Base-by-base conservation (phyloP, 768 basidiomycete species). In the Exsudoporus frostii region DNA sequence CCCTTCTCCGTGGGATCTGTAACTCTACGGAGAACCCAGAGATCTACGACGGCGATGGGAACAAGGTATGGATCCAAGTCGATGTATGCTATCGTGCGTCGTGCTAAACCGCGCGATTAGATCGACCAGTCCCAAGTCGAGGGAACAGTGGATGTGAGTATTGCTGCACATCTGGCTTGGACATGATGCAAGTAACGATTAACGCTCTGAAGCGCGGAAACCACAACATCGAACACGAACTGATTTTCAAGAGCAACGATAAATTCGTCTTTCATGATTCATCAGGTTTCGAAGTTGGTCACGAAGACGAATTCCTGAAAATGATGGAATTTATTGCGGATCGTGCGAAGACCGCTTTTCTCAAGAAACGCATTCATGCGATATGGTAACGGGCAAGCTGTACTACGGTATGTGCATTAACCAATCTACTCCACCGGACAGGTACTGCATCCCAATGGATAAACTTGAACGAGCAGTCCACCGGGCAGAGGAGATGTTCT, bases 361-460 rank as follows among this genome's bases (percentile, higher is more conserved):
- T 56, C 40, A 43, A 56, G 34, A 48, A 56, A 10, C 45, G 45
- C 15, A 17, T 55, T 20, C 54, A 55, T 1, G 45, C 45, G 14
- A 56, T 56, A 22, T 55, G 55, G 55, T 42, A 11, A 24, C 7
- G 22, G 15, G 32, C 5, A n/a, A 25, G 24, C 3, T 24, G 4
- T 41, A 5, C 17, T 2, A n/a, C 4, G 4, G 17, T 19, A 9
- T n/a, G n/a, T n/a, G n/a, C 15, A 6, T 43, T 19, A 5, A 14
- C 20, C 1, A 3, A 40, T 24, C 10, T 8, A 17, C 24, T n/a
- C 9, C 19, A 4, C 25, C 5, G 19, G 13, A 30, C 8, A 54
- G 53, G 53, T 54, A 54, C 19, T 52, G 50, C 32, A 52, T 53
- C 25, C 36, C 53, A 6, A 52, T 54, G 53, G 54, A 55, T 14